Evolutionary conservation across 768 basidiomycete species (phyloP), one percentile per base, ranked within the genome.

Genomic region (Cyclocybe cylindracea): DNA sequence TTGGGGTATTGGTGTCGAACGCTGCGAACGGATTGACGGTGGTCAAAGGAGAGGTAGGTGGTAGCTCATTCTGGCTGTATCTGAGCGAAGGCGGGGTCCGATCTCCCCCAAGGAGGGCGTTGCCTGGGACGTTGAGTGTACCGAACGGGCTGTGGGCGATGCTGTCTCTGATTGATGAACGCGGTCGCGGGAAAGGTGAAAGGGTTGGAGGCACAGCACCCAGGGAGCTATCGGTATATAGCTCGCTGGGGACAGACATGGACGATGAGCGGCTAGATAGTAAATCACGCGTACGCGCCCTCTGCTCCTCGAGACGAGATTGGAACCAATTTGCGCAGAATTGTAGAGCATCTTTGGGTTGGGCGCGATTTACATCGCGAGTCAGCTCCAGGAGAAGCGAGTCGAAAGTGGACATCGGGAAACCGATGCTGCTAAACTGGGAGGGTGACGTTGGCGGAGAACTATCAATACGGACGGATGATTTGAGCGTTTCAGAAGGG

Each of bases 271-370:
- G 80, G 44, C 78, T 80, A 2, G 80, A 67, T 24, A 88, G 78
- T 33, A 79, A 68, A 72, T 90, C 84, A 57, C 91, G 79, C 18
- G 81, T 83, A 56, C 87, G 81, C 39, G 82, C 78, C 50, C 93
- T 80, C 64, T 95, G 93, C 64, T 93, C 89, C 57, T 93, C 89
- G 44, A 95, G 77, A 49, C 91, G 83, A 55, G 81, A 79, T 66
- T 94, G 90, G 71, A 98, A 98, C 94, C 94, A 98, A 62, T 86
- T 93, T 42, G 95, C 86, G 62, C 89, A 91, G 70, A 89, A 94
- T 70, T 98, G 96, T 41, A 97, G 85, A 4, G 87, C 84, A 65
- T 98, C 96, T 61, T 83, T 85, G 16, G 96, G 94, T 67, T 94
- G 91, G 4, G 84, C 91, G 57, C 90, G 87, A 39, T 89, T 79